A percentile compares a stretch with the other conserved stretches of the same genome.
These are phyloP conservation scores for Haplographium delicatum DNA, from an alignment of 495 filamentous ascomycete species.

Conservation along the genomic window DNA sequence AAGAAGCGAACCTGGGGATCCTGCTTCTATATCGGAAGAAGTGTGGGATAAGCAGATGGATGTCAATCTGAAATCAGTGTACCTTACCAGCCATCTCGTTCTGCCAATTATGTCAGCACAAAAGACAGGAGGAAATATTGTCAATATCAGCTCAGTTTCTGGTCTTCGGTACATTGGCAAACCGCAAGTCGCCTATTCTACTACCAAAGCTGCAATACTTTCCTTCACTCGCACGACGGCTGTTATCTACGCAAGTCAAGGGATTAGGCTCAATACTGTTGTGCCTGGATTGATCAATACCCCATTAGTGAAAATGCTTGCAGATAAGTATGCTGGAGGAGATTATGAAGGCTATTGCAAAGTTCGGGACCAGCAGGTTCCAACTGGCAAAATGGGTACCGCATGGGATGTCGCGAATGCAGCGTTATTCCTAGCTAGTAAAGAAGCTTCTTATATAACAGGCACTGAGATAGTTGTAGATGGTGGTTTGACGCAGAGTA, in stretches of 20 bases:
- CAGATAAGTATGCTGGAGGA: constrained; percentile 37
- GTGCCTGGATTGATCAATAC: constrained; percentile 46
- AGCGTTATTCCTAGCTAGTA: constrained; percentile 43
- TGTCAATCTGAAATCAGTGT: constrained; percentile 49
- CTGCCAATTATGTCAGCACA: constrained; percentile 45
- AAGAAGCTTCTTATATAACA: constrained; percentile 47
- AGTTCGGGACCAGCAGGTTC: constrained; percentile 30
- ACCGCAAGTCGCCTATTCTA: constrained; percentile 45
- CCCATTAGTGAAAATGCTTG: constrained; percentile 38
- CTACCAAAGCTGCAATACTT: constrained; percentile 46
- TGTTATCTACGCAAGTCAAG: constrained; percentile 42
- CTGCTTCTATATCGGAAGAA: constrained; percentile 41
- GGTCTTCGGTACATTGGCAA: constrained; percentile 50
- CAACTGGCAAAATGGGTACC: constrained; percentile 26
- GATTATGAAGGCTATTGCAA: constrained; percentile 31
- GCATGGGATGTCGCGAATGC: constrained; percentile 49
- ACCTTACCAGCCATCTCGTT: constrained; percentile 40
- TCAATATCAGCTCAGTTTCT: constrained; percentile 43
- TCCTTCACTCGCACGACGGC: constrained; percentile 46
- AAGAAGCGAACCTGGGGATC: constrained; percentile 41
- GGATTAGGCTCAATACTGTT: constrained; percentile 47
- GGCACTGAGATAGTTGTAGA: constrained; percentile 51
- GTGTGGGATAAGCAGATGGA: constrained; percentile 45
- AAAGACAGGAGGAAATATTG: constrained; percentile 31
- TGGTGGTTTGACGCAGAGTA: constrained; percentile 36